Evolutionary conservation across 2,329 filamentous ascomycete genomes (phyloP), one percentile per base, ranked within the genome.

Genomic region (Coniochaeta hoffmannii): DNA sequence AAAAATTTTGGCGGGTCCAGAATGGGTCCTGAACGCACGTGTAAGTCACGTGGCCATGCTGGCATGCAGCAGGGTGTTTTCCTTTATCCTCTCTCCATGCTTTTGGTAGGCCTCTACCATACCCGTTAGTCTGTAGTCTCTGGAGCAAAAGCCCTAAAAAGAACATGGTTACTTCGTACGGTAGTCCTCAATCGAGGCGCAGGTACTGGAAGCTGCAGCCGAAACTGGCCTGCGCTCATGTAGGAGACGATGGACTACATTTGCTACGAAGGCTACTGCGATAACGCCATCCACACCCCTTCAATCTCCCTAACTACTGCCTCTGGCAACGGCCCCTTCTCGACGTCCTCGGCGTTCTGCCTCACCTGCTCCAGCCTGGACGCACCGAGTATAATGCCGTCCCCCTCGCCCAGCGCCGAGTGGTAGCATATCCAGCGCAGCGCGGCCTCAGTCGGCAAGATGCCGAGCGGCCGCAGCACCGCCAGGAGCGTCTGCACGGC

Each of bases 381-480:
- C 31, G 56, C 53, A 8, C 53, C 53, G 1, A 55, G 53, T 5
- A 52, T 54, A 28, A 57, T 31, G 3, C 52, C 55, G 34, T 57
- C 55, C 44, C 31, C 52, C 22, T 34, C 19, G 24, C 51, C 52
- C 3, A 57, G 52, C n/a, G 17, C 17, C 12, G 55, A 57, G 17
- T 54, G 52, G 34, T 51, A 54, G 10, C 26, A 51, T 19, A 57
- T 12, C 55, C 52, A 57, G 12, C 59, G 59, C 26, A 61, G 22
- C 9, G 58, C 55, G 2, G 53, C 59, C 19, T 61, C 60, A n/a
- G 57, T 57, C 41, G 57, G 58, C 3, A 54, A 26, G 35, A 63
- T 59, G 9, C 50, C 41, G 30, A 49, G 14, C 17, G 58, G 56
- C 38, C 57, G 34, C 3, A 61, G 55, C 17, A 53, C 46, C 19